Evolutionary conservation across 371 early-diverging fungal species (phyloP), one percentile per base, ranked within the genome.

Genomic region (Mortierella sp.): DNA sequence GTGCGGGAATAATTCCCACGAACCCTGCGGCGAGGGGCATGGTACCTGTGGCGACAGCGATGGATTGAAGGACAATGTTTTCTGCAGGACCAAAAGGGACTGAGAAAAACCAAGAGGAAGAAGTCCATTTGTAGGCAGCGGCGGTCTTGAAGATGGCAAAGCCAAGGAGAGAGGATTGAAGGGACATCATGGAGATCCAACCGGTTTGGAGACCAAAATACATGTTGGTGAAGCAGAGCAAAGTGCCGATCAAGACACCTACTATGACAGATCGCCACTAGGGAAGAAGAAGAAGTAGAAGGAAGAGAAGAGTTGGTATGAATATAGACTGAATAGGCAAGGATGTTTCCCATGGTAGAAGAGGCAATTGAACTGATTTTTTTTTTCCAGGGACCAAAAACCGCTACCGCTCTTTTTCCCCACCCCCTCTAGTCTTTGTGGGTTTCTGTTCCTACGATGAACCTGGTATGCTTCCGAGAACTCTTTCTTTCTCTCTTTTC

Each of bases 171-270:
- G 94, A 92, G 15, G 94, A 89, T 74, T 93, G 95, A n/a, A 94
- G 82, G 6, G 92, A 91, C 93, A 93, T 93, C 95, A 94, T 93
- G 37, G 88, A 88, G 58, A 94, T 93, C 95, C 95, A 94, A 0
- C 95, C 95, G 47, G 93, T 92, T 65, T 94, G 95, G 21, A 94
- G 81, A 0, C 95, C 95, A 83, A 93, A 94, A 75, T 93, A 94
- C 89, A 92, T 92, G 72, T 94, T 94, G 60, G 93, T 92, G 72
- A 94, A 94, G 59, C 93, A 92, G 74, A 94, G 83, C 15, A 93
- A 59, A 6, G 86, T 83, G 44, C 95, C 95, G 52, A 94, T 91
- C 18, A 83, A 48, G 26, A 92, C 68, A 4, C 93, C 93, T 21
- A 91, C 88, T 4, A 85, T 29, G 0, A 91, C 84, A 0, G 92